phyloP scores from a whole-genome alignment of 371 early-diverging fungal species.

The Mortierella sp. region DNA sequence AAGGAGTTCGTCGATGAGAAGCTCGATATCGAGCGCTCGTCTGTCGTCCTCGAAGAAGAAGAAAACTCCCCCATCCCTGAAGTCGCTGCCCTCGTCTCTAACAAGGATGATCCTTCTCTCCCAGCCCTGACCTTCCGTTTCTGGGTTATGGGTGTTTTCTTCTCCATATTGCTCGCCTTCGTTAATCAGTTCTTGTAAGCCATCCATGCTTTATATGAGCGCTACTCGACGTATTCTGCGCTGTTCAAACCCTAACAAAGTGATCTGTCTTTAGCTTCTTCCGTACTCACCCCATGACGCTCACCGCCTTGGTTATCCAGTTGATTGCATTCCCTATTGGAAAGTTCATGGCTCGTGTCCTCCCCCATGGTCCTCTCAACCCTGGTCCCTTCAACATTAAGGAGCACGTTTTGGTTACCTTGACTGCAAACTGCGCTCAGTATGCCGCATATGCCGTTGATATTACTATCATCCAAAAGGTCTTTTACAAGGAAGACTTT shows the following conservation, averaged over 20 bases:
- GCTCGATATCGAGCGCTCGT: conserved; percentile 30
- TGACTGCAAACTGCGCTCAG: conserved; percentile 71
- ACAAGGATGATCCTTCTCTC: conserved; percentile 70
- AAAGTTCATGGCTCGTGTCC: conserved; percentile 62
- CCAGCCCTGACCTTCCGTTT: conserved; percentile 83
- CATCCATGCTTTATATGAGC: neutral
- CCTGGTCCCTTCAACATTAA: conserved; percentile 86
- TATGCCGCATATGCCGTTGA: conserved; percentile 79
- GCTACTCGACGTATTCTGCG: too few relatives aligned
- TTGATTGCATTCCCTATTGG: conserved; percentile 76
- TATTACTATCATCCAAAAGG: conserved; percentile 74
- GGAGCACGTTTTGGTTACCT: conserved; percentile 79
- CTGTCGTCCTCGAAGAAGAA: conserved; percentile 32
- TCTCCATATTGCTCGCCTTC: conserved; percentile 70
- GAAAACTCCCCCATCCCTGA: conserved; percentile 54
- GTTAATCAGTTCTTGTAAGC: conserved; percentile 72
- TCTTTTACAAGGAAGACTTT: conserved; percentile 72
- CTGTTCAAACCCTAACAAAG: too few relatives aligned
- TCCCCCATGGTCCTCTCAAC: conserved; percentile 72
- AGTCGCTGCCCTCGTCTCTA: conserved; percentile 48
- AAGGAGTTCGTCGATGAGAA: conserved; percentile 37
- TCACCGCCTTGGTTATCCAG: conserved; percentile 70
- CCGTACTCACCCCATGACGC: conserved; percentile 71
- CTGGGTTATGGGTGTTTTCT: conserved; percentile 74
- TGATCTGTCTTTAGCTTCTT: too few relatives aligned